Conservation (phyloP, 169 alveolate species). For the Cyclospora cayetanensis region DNA sequence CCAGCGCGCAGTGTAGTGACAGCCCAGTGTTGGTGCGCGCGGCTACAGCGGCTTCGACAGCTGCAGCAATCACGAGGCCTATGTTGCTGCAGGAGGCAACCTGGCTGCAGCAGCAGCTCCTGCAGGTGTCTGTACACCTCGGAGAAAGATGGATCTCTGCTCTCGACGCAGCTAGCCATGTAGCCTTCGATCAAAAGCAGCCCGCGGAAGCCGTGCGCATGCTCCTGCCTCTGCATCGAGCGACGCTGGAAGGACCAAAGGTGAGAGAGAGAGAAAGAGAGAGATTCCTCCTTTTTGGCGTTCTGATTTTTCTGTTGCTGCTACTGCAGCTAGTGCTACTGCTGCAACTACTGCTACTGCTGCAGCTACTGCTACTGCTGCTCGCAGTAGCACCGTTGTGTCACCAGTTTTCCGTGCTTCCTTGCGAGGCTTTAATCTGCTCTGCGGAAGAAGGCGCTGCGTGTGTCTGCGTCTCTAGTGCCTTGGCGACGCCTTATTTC, state of each 20-base stretch:
- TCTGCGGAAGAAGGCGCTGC: too few species aligned
- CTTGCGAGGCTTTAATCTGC: neutral
- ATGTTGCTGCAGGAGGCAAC: slow-evolving; percentile 83
- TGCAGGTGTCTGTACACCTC: slow-evolving; percentile 86
- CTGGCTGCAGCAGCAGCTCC: slow-evolving; percentile 85
- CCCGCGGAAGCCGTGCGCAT: slow-evolving; percentile 77
- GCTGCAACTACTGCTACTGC: neutral
- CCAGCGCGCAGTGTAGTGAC: neutral
- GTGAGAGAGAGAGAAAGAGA: slow-evolving; percentile 73
- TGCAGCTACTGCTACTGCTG: neutral
- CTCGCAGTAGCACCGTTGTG: neutral
- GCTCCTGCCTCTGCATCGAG: slow-evolving; percentile 83
- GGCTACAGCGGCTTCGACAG: slow-evolving; percentile 63
- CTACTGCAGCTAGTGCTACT: neutral
- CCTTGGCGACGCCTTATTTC: neutral
- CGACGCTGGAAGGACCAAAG: slow-evolving; percentile 84
- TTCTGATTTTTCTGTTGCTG: neutral
- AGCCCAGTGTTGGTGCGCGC: neutral
- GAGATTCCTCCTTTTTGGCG: neutral
- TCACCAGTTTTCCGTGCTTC: neutral
- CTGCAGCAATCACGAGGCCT: neutral
- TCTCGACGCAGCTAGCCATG: slow-evolving; percentile 87
- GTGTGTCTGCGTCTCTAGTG: too few species aligned
- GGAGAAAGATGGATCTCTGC: slow-evolving; percentile 92
- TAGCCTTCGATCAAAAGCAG: slow-evolving; percentile 84